Evolutionary conservation across 2,329 filamentous ascomycete genomes (phyloP), one percentile per base, ranked within the genome.

Genomic region (Westerdykella sp.): DNA sequence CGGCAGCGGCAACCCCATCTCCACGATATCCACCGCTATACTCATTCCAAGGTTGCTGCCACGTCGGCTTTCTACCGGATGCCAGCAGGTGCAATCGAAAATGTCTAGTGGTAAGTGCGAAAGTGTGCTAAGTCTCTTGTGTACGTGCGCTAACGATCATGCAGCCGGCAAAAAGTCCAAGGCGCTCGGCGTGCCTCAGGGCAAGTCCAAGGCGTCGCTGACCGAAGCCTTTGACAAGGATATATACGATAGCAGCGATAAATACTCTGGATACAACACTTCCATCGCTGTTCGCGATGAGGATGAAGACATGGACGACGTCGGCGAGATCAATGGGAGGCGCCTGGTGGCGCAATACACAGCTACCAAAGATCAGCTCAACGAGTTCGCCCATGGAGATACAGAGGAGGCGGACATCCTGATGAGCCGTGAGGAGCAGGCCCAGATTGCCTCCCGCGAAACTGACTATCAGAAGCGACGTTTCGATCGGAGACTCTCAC

Each of bases 381-480:
- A 95, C 64, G 93, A 98, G 70, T 95, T 95, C 69, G 84, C 91
- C 18, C 82, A 80, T 42, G 90, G 90, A 43, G 90, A 87, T 35
- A 87, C 91, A 21, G 91, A 95, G 65, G 91, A 96, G 69, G 88
- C 91, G 46, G 94, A 98, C 60, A 84, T 91, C 6, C 75, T 98
- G 49, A 77, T 89, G 40, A 86, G 85, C 36, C 81, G 84, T 55
- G 93, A 97, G 73, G 87, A 91, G 70, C 87, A 88, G 66, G 89
- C 85, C 45, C 84, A 91, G 57, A 97, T 98, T 62, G 77, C 84
- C 48, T 91, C 94, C 63, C 85, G 93, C 59, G 91, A 97, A 73
- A 94, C 89, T 50, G 91, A 97, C 63, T 98, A 98, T 66, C 94
- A 98, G 71, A 95, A 95, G 71, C 87, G 90, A 53, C 83, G 90